These are phyloP conservation scores for Thalassiosira hispida DNA, from an alignment of 352 stramenopile species.

Conservation along the genomic window DNA sequence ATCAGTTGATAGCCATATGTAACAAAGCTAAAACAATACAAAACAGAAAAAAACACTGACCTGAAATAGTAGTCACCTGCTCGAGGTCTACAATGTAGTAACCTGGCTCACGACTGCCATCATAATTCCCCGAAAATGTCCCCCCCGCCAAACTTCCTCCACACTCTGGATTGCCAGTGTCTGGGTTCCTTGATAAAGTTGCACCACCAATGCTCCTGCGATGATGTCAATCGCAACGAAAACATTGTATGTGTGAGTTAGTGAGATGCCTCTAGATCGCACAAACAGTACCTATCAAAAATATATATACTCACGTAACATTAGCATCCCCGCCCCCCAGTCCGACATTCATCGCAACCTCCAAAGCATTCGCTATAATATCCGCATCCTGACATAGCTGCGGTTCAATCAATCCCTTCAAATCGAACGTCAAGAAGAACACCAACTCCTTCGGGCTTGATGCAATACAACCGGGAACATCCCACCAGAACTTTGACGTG, in stretches of 20 bases:
- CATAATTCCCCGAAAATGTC: constrained; percentile 8
- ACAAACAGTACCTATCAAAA: neutral
- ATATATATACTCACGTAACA: constrained; percentile 10
- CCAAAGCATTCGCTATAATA: constrained; percentile 32
- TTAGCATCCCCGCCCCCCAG: constrained; percentile 5
- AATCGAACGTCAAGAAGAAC: constrained; percentile 43
- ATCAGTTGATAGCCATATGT: too few relatives aligned
- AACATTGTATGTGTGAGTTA: too few relatives aligned
- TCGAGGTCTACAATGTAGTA: constrained; percentile 9
- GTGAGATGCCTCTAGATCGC: too few relatives aligned
- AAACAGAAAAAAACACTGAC: neutral
- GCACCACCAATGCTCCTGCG: constrained; percentile 23
- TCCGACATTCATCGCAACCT: constrained; percentile 22
- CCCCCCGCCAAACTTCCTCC: constrained; percentile 22
- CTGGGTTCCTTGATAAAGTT: constrained; percentile 17
- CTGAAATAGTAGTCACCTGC: neutral
- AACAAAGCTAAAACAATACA: neutral
- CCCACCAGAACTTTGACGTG: constrained; percentile 41
- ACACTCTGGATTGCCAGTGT: constrained; percentile 27
- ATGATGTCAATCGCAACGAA: neutral
- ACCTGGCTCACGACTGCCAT: neutral
- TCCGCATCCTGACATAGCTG: constrained; percentile 48
- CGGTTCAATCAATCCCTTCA: constrained; percentile 21
- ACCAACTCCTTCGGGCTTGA: constrained; percentile 27
- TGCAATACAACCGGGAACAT: constrained; percentile 33